Evolutionary conservation across 2,329 filamentous ascomycete genomes (phyloP), one percentile per base, ranked within the genome.

Genomic region (Aaosphaeria arxii): DNA sequence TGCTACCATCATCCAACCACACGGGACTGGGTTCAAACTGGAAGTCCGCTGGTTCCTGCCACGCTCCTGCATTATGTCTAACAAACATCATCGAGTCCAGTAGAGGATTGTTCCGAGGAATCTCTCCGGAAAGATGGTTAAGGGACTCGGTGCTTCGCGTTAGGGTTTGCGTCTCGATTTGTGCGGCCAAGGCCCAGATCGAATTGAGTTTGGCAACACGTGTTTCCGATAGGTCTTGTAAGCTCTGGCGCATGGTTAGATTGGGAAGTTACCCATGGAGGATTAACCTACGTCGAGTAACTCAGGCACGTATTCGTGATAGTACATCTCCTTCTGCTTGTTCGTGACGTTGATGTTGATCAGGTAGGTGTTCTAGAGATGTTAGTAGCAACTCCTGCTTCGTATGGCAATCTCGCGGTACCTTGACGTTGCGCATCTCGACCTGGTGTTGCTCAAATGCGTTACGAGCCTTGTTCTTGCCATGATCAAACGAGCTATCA

Each of bases 1-100:
- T 95, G 24, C 80, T 74, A 49, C 87, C 88, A 60, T 96, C 91
- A 61, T 99, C 95, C 62, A 96, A 87, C 94, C 95, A 99, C 30
- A 99, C 88, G 0, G 94, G 92, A 66, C 91, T 96, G 1, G 94
- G 88, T 70, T 99, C 94, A 60, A 99, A 99, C 7, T 75, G 77
- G 71, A 94, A 88, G 71, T 96, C 87, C 1, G 81, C 63, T 1
- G 94, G 94, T 63, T 97, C 92, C 62, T 90, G 85, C 79, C 89
- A 95, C 44, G 81, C 75, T 28, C 83, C 82, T 58, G 88, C 84
- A 64, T 99, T 99, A 75, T 99, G 94, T 52, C 88, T 86, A 48
- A 95, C 85, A 70, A 96, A 99, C 94, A 99, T 99, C 80, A 96
- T 89, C 17, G 91, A 95, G 71, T 99, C 95, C 38, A 99, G 80